Evolutionary conservation across 495 filamentous ascomycete genomes (phyloP).

Genomic region (Neurospora sp.): DNA sequence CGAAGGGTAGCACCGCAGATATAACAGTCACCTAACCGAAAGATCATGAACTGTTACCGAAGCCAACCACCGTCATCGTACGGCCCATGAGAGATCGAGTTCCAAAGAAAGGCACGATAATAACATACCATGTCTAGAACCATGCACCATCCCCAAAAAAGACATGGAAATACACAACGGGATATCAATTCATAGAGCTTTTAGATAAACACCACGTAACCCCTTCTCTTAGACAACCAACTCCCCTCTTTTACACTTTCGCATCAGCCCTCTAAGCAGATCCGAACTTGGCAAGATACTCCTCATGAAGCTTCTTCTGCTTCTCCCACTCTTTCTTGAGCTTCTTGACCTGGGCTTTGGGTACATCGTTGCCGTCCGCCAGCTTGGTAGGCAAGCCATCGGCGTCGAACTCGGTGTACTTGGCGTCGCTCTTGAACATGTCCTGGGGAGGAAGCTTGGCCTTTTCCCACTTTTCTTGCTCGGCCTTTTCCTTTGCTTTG

Average conservation of each 20-base stretch:
- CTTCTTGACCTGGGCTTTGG: conserved; percentile 76
- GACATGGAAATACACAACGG: background rate
- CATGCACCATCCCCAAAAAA: too few species aligned
- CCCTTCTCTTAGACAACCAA: background rate
- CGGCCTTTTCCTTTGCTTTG: conserved; percentile 42
- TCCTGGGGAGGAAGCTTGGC: conserved; percentile 58
- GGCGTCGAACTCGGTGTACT: conserved; percentile 75
- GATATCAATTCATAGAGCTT: background rate
- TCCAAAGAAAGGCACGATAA: background rate
- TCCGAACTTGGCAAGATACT: conserved; percentile 26
- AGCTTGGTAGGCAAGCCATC: conserved; percentile 76
- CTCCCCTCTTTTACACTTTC: background rate
- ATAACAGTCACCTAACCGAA: background rate
- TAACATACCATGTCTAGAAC: too few species aligned
- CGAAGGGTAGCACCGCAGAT: background rate
- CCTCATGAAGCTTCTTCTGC: conserved; percentile 81
- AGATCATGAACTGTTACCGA: background rate
- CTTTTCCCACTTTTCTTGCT: conserved; percentile 52
- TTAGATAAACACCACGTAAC: background rate
- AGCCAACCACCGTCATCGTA: background rate
- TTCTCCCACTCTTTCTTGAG: conserved; percentile 84
- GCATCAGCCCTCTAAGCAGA: background rate
- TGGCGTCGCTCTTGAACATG: conserved; percentile 61
- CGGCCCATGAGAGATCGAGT: background rate
- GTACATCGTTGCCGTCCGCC: conserved; percentile 59